Conservation (phyloP, 768 basidiomycete species). For the Goffeauzyma gilvescens region DNA sequence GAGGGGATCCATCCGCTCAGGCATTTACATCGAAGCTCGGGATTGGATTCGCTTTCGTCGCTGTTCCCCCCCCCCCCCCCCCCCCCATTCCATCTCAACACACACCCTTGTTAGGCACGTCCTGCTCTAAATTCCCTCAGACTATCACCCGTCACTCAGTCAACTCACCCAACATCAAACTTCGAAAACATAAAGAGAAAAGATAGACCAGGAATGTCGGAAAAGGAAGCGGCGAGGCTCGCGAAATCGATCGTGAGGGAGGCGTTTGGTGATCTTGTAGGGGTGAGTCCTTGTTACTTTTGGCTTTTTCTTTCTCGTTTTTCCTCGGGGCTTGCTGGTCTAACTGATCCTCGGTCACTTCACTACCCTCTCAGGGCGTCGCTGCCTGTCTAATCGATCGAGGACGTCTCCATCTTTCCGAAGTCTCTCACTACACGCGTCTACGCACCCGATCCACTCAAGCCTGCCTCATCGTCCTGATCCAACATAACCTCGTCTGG, state of each 20-base stretch:
- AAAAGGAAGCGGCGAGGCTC: slow-evolving; percentile 28
- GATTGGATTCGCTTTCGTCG: no score
- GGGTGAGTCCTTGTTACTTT: slow-evolving; percentile 14
- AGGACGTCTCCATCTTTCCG: slow-evolving; percentile 56
- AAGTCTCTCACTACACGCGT: slow-evolving; percentile 50
- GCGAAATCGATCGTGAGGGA: slow-evolving; percentile 27
- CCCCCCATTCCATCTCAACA: no score
- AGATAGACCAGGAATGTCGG: slow-evolving; percentile 13
- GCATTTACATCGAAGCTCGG: no score
- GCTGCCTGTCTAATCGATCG: slow-evolving; percentile 54
- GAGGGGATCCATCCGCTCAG: no score
- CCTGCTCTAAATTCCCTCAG: no score
- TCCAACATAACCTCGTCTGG: slow-evolving; percentile 86
- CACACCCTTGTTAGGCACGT: no score
- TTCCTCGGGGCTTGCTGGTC: background rate
- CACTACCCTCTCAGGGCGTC: slow-evolving; percentile 40
- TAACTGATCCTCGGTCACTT: background rate
- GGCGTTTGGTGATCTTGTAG: slow-evolving; percentile 27
- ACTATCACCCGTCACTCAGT: no score
- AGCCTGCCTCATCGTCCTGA: slow-evolving; percentile 52
- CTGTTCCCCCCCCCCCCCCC: no score
- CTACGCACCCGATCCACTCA: slow-evolving; percentile 51
- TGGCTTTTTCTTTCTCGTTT: background rate
- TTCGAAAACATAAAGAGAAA: no score
- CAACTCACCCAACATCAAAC: no score